Conservation (phyloP, 2,329 filamentous ascomycete genomes). For the Exophiala spinifera region DNA sequence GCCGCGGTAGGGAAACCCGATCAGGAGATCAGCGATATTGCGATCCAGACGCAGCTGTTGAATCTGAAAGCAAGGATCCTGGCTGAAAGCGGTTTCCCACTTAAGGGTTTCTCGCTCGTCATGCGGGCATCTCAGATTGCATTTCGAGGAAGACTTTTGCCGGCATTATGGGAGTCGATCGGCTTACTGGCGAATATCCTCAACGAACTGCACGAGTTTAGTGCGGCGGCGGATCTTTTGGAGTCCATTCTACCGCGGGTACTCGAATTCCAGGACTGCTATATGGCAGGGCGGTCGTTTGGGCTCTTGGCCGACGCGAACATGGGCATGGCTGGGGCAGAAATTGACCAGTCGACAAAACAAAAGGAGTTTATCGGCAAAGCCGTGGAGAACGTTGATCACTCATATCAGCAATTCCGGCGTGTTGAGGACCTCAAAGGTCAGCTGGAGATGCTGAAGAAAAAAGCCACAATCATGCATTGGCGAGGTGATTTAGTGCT, state of each 20-base stretch:
- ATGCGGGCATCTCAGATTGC: conserved; percentile 73
- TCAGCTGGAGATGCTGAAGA: conserved; percentile 75
- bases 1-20: conserved; percentile 50
- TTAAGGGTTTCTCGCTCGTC: conserved; percentile 72
- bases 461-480: conserved; percentile 75
- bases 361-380: conserved; percentile 57
- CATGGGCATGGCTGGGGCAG: conserved; percentile 69
- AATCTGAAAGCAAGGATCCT: conserved; percentile 70
- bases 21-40: conserved; percentile 58
- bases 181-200: conserved; percentile 67
- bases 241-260: conserved; percentile 70
- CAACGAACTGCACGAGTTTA: conserved; percentile 67
- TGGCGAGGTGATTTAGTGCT: conserved; percentile 61
- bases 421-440: conserved; percentile 65
- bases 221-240: conserved; percentile 62
- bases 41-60: conserved; percentile 67
- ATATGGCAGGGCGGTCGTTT: conserved; percentile 65
- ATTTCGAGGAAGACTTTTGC: conserved; percentile 65
- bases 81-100: conserved; percentile 63
- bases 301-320: conserved; percentile 70
- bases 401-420: conserved; percentile 62
- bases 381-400: conserved; percentile 60
- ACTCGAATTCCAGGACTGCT: conserved; percentile 65
- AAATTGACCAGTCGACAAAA: conserved; percentile 38
- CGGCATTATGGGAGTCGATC: conserved; percentile 69